Evolutionary conservation across 805 yeast genomes (phyloP).

Genomic region (Maudiozyma turicensis): DNA sequence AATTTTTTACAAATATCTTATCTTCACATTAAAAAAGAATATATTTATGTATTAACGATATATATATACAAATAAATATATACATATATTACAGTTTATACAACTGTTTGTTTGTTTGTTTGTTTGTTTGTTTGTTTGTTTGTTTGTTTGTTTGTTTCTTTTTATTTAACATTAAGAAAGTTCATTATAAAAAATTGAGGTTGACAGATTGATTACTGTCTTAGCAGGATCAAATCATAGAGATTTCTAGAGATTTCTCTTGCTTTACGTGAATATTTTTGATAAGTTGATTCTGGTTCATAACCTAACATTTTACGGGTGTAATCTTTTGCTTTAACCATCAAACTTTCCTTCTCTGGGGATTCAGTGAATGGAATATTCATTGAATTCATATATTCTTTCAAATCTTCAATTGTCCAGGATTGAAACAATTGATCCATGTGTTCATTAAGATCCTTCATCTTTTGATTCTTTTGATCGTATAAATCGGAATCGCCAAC

Average conservation of each 20-base stretch:
- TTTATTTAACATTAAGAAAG: too few species aligned
- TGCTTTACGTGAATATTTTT: conserved; percentile 15
- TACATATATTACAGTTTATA: too few species aligned
- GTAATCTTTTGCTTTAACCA: conserved; percentile 33
- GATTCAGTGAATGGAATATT: conserved; percentile 4
- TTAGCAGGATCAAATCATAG: not conserved
- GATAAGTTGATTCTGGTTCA: conserved; percentile 19
- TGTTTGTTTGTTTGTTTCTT: too few species aligned
- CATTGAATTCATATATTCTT: conserved; percentile 27
- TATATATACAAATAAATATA: too few species aligned
- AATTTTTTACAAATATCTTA: too few species aligned
- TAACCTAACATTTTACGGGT: conserved; percentile 31
- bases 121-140: too few species aligned
- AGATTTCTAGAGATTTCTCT: not conserved
- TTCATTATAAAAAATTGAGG: not conserved
- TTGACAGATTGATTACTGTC: not conserved
- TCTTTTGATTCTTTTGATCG: conserved; percentile 6
- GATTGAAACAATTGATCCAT: conserved; percentile 27
- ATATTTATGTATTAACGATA: too few species aligned
- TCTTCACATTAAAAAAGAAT: too few species aligned
- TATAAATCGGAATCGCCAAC: conserved; percentile 7
- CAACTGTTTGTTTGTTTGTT: too few species aligned
- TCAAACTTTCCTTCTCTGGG: conserved; percentile 20
- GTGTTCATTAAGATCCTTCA: conserved; percentile 10
- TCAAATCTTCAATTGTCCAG: conserved; percentile 38